Evolutionary conservation across 2,329 filamentous ascomycete genomes (phyloP), one percentile per base, ranked within the genome.

Genomic region (Cercospora citrullina): DNA sequence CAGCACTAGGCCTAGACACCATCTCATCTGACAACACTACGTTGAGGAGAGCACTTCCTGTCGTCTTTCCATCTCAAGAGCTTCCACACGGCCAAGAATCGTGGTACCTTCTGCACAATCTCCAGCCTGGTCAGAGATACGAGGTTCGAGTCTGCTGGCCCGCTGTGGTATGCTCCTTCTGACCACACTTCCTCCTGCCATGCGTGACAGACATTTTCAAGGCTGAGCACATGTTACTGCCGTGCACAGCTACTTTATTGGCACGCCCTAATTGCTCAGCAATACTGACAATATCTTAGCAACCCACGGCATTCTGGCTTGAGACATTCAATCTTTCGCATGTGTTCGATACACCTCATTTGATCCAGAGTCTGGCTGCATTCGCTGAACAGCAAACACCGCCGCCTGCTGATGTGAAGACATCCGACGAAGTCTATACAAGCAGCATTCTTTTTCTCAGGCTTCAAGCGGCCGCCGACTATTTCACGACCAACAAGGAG

Each of bases 121-220:
- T 99, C 64, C 84, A 81, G n/a, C 85, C 87, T 39, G 87, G 88
- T 10, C 90, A 90, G 75, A 87, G 93, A 72, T 97, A 98, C 84
- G 95, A 99, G 83, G 86, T 96, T 60, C 89, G 95, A 64, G 85
- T 97, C 68, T 98, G 94, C 81, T 99, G 94, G 94, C 86, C 93
- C 68, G 95, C 95, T 48, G 95, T 90, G 69, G 94, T 97, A 85
- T 80, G 91, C 85, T 33, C 18, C 28, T 28, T 42, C 36, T 48
- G 51, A 36, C n/a, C 55, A 12, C 48, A 28, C 23, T 31, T 59
- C 18, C 16, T 31, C 30, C 31, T 12, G 55, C n/a, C 42, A 45
- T 31, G 5, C 28, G 16, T 58, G 58, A 45, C 5, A 18, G 60
- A 26, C 18, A 10, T 48, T 23, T 8, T 23, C 42, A 21, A 23